Conservation (phyloP, 2,329 filamentous ascomycete species). For the Colletotrichum endophyticum region DNA sequence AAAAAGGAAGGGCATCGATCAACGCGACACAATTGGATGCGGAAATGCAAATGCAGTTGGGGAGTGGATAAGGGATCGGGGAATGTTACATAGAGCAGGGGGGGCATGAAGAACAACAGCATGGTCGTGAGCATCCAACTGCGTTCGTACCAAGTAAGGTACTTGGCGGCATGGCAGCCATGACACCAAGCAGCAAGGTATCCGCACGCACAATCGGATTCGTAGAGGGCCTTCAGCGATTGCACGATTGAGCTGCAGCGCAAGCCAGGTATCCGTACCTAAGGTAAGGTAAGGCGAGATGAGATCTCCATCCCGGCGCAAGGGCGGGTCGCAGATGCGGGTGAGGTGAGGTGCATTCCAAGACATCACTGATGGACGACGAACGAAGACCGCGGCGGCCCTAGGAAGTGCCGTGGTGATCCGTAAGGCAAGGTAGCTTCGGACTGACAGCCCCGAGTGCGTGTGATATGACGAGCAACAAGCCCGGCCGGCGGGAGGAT, state of each 20-base stretch:
- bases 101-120: not conserved
- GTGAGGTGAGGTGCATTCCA: not conserved
- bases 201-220: not conserved
- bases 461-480: not conserved
- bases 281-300: not conserved
- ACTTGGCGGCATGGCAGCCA: not conserved
- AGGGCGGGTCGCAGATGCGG: not conserved
- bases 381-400: not conserved
- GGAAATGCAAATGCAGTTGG: not conserved
- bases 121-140: not conserved
- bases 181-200: not conserved
- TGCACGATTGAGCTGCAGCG: not conserved
- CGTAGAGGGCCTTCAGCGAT: not conserved
- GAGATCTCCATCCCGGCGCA: not conserved
- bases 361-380: not conserved
- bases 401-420: not conserved
- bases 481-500: not conserved
- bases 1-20: constrained; percentile 8
- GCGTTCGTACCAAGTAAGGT: not conserved
- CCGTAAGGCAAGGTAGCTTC: not conserved
- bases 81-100: not conserved
- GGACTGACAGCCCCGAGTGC: not conserved
- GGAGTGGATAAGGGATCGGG: not conserved
- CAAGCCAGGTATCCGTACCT: not conserved
- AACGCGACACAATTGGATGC: not conserved